These are phyloP conservation scores for Mortierella sp. DNA, from an alignment of 371 early-diverging fungal genomes.

Conservation along the genomic window DNA sequence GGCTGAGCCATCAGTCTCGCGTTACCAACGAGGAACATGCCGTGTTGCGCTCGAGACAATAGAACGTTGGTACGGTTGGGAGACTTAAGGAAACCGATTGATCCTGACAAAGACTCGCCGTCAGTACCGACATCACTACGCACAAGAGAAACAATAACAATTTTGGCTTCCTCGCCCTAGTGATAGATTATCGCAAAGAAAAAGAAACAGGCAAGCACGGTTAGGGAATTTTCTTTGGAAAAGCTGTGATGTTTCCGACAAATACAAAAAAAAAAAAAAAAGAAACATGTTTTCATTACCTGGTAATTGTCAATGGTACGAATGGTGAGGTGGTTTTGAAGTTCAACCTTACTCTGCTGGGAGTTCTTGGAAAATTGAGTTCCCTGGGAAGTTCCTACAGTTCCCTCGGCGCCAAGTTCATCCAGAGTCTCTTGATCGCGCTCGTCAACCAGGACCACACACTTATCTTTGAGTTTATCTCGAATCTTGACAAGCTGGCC, in stretches of 20 bases:
- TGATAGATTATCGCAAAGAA: neutral
- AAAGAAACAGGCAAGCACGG: neutral
- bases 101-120: neutral
- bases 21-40: constrained; percentile 72
- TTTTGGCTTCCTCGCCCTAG: constrained; percentile 61
- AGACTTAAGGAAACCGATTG: constrained; percentile 85
- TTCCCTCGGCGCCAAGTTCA: constrained; percentile 6
- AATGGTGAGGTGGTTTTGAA: constrained; percentile 32
- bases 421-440: constrained; percentile 53
- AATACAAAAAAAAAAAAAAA: no score
- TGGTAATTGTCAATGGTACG: constrained; percentile 58
- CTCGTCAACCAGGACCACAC: constrained; percentile 51
- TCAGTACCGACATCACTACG: constrained; percentile 62
- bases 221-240: neutral
- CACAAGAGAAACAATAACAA: constrained; percentile 69
- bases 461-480: constrained; percentile 31
- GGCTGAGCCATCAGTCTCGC: constrained; percentile 39
- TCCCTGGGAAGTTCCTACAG: neutral
- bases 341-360: neutral
- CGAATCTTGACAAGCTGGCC: constrained; percentile 66
- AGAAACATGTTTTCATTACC: constrained; percentile 13
- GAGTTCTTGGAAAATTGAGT: neutral
- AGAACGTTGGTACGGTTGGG: constrained; percentile 87
- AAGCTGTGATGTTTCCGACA: neutral
- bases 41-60: constrained; percentile 76